Conservation (phyloP, 2,329 filamentous ascomycete species). For the Pseudogymnoascus sp. region DNA sequence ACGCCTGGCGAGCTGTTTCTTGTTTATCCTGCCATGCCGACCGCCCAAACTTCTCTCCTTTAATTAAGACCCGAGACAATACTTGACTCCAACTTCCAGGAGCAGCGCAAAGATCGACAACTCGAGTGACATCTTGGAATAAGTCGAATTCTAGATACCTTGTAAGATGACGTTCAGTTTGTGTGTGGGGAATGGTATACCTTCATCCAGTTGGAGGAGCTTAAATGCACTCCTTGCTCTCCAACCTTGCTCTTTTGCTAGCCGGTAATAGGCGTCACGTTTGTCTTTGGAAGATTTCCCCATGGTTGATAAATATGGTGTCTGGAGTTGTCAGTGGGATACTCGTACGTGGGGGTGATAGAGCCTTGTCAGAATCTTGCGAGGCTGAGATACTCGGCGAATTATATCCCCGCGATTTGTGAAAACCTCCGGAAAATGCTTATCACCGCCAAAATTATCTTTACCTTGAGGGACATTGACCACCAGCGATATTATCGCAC, state of each 20-base stretch:
- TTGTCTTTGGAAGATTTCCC: constrained; percentile 99
- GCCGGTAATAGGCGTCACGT: constrained; percentile 92
- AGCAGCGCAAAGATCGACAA: constrained; percentile 92
- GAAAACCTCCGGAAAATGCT: constrained; percentile 8
- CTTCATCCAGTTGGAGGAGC: constrained; percentile 85
- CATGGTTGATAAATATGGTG: constrained; percentile 43
- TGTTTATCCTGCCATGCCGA: constrained; percentile 81
- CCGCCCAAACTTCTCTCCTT: constrained; percentile 82
- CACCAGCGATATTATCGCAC: constrained; percentile 4
- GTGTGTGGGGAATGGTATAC: constrained; percentile 29
- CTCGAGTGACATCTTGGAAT: constrained; percentile 79
- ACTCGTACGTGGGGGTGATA: constrained; percentile 2
- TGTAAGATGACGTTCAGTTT: background rate
- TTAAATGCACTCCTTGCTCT: constrained; percentile 94
- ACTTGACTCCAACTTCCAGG: constrained; percentile 98
- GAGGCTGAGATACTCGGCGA: constrained; percentile 7
- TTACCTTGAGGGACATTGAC: constrained; percentile 10
- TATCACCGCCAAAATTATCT: constrained; percentile 10
- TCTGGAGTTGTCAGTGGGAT: background rate
- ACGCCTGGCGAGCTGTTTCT: constrained; percentile 52
- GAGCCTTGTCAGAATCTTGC: constrained; percentile 10
- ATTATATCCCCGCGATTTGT: constrained; percentile 10
- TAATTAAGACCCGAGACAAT: constrained; percentile 83
- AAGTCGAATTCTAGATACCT: constrained; percentile 70
- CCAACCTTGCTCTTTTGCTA: constrained; percentile 98